Conservation (phyloP, 768 basidiomycete genomes). For the Auriscalpium orientale region DNA sequence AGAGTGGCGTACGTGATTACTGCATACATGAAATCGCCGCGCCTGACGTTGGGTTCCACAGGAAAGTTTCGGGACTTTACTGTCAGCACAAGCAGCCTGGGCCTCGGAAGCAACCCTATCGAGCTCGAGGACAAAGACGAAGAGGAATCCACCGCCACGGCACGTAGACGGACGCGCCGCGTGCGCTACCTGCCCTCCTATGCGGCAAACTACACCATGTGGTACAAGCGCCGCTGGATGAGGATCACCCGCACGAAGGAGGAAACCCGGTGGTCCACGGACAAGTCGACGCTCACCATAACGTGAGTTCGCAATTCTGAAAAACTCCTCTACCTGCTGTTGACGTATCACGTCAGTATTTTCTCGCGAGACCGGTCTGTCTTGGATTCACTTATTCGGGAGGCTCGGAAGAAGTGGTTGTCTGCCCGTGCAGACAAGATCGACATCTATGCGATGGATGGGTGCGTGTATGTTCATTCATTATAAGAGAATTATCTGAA, state of each 20-base stretch:
- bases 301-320: constrained; percentile 26
- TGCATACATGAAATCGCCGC: not conserved
- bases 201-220: constrained; percentile 32
- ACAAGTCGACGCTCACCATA: constrained; percentile 33
- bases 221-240: constrained; percentile 35
- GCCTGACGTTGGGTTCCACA: constrained; percentile 4
- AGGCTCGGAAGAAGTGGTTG: constrained; percentile 10
- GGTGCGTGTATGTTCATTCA: constrained; percentile 17
- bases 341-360: not conserved
- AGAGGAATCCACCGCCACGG: not conserved
- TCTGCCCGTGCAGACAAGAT: constrained; percentile 8
- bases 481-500: not conserved
- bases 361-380: constrained; percentile 11
- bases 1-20: constrained; percentile 48
- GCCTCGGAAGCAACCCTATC: constrained; percentile 26
- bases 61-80: constrained; percentile 42
- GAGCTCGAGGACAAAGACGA: constrained; percentile 13
- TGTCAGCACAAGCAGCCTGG: constrained; percentile 37
- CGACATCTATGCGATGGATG: constrained; percentile 41
- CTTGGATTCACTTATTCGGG: constrained; percentile 10
- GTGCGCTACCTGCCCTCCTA: constrained; percentile 39
- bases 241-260: constrained; percentile 26
- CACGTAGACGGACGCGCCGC: constrained; percentile 9
- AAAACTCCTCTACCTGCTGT: no score
- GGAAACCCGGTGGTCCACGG: constrained; percentile 27